Conservation (phyloP, 768 basidiomycete genomes). For the Hygrophoropsis aurantiaca region DNA sequence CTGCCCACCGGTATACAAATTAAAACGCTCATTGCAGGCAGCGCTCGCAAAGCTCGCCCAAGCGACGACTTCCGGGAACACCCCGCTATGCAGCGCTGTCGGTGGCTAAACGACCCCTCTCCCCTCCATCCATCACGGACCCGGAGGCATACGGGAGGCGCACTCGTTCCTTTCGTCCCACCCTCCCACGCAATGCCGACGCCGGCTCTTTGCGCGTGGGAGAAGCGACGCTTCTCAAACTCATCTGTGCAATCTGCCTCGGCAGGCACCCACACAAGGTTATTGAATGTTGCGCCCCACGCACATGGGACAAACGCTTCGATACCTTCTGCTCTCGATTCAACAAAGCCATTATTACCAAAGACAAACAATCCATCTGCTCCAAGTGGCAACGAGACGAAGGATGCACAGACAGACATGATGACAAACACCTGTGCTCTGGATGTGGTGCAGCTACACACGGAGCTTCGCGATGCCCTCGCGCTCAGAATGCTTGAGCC, state of each 20-base stretch:
- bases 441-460: slow-evolving; percentile 38
- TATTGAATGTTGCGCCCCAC: slow-evolving; percentile 10
- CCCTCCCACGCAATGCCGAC: not conserved
- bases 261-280: slow-evolving; percentile 23
- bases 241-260: slow-evolving; percentile 35
- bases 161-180: not conserved
- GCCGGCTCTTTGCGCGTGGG: not conserved
- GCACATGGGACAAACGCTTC: slow-evolving; percentile 21
- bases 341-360: slow-evolving; percentile 15
- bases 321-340: slow-evolving; percentile 12
- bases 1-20: too few relatives aligned
- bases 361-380: slow-evolving; percentile 28
- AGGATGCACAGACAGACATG: slow-evolving; percentile 28
- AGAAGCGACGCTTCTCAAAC: not conserved
- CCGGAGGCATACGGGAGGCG: not conserved
- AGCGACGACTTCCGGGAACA: too few relatives aligned
- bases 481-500: slow-evolving; percentile 25
- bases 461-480: slow-evolving; percentile 41
- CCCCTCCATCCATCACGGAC: not conserved
- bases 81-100: too few relatives aligned
- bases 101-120: too few relatives aligned
- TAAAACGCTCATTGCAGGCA: too few relatives aligned
- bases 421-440: slow-evolving; percentile 39
- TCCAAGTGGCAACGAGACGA: slow-evolving; percentile 29
- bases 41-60: too few relatives aligned